Evolutionary conservation across 495 filamentous ascomycete species (phyloP), one percentile per base, ranked within the genome.

Genomic region (Chaetomidium leptoderma): DNA sequence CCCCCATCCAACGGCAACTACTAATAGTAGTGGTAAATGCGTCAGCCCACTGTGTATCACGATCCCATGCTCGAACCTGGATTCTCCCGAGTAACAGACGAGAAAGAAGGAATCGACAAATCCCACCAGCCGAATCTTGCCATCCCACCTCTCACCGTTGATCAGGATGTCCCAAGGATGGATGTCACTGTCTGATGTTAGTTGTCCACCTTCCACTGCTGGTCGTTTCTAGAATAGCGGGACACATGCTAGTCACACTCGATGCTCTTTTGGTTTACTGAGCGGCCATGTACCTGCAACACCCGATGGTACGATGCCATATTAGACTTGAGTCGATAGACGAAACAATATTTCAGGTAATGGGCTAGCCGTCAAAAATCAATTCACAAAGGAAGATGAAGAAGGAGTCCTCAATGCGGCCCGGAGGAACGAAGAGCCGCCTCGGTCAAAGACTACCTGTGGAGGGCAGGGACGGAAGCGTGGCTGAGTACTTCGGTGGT

Each of bases 271-370:
- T 74, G 67, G 21, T 71, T 39, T 36, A 72, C 59, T 8, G 64
- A 66, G 21, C 73, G 63, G 13, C 66, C 73, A 57, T 74, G 72
- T 7, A 70, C 68, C 46, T 70, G 66, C 21, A 76, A 63, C 9
- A 76, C 66, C 27, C 72, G 72, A 37, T 76, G 72, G 40, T 76
- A 76, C 4, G 73, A 76, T 19, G 72, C 68, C 73, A 74, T 74
- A n/a, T n/a, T n/a, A n/a, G n/a, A n/a, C n/a, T n/a, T n/a, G n/a
- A n/a, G n/a, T n/a, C n/a, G n/a, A n/a, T n/a, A n/a, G n/a, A n/a
- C n/a, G n/a, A n/a, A n/a, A n/a, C n/a, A n/a, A n/a, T n/a, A n/a
- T n/a, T n/a, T n/a, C n/a, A n/a, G n/a, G n/a, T n/a, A n/a, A n/a
- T n/a, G n/a, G n/a, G n/a, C n/a, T n/a, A n/a, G n/a, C n/a, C n/a